Conservation (phyloP, 306 rosid genomes). For the Myrica gale region DNA sequence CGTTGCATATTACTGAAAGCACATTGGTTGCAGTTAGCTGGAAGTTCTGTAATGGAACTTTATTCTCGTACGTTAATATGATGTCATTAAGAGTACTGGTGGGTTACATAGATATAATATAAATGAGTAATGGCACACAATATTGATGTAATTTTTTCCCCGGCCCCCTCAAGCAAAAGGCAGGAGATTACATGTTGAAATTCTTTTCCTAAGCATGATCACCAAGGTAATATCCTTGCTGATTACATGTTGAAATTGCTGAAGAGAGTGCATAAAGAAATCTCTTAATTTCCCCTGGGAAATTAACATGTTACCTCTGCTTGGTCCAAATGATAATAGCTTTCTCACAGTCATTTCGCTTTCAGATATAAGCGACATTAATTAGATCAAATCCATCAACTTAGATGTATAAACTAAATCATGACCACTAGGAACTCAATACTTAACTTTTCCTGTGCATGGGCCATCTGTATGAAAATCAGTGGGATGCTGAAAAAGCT, state of each 20-base stretch:
- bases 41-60: not conserved
- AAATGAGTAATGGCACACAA: not conserved
- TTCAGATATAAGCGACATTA: not conserved
- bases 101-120: not conserved
- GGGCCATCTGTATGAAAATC: not conserved
- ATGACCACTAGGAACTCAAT: not conserved
- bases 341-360: conserved; percentile 1
- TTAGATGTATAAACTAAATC: not conserved
- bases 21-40: not conserved
- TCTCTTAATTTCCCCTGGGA: not conserved
- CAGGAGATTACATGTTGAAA: too few species aligned
- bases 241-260: not conserved
- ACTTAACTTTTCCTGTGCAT: not conserved
- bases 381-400: not conserved
- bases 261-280: not conserved
- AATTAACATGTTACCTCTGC: not conserved
- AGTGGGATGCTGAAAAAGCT: not conserved
- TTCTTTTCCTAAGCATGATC: too few species aligned
- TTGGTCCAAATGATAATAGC: not conserved
- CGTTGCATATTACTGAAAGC: not conserved
- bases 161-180: too few species aligned
- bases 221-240: too few species aligned
- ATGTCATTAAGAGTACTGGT: too few species aligned
- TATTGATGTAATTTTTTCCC: too few species aligned
- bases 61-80: too few species aligned